Conservation (phyloP, 768 basidiomycete genomes). For the Hydnum rufescens region DNA sequence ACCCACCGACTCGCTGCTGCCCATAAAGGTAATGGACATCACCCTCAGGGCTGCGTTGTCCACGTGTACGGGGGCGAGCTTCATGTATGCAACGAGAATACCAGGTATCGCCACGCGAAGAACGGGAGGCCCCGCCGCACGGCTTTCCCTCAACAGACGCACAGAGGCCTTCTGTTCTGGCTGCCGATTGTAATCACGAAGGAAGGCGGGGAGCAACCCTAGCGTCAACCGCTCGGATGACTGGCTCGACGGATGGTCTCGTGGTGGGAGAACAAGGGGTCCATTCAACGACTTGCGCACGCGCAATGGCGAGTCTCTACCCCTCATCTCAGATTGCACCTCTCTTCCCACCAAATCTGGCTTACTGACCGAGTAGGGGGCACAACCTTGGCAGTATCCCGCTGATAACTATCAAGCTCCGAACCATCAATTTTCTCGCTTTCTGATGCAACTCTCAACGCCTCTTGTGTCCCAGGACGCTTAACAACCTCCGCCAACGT, state of each 20-base stretch:
- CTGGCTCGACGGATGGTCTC: neutral
- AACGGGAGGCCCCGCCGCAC: neutral
- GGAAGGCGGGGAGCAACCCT: neutral
- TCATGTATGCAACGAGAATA: neutral
- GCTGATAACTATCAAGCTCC: neutral
- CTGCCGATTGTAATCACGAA: no score
- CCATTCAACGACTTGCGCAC: neutral
- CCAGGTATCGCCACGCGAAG: neutral
- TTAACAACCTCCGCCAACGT: neutral
- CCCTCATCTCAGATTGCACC: neutral
- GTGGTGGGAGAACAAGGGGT: neutral
- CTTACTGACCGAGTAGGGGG: neutral
- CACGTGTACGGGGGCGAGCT: neutral
- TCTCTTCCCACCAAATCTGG: neutral
- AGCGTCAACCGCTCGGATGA: neutral
- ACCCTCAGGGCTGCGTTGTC: neutral
- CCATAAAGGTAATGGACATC: neutral
- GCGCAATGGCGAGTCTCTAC: neutral
- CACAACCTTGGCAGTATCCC: neutral
- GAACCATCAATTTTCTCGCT: neutral
- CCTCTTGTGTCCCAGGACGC: neutral
- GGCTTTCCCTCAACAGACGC: neutral
- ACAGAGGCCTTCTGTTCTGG: neutral
- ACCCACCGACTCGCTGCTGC: neutral
- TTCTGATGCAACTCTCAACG: neutral